Evolutionary conservation across 768 basidiomycete genomes (phyloP).

Genomic region (Punctularia strigosozonata): DNA sequence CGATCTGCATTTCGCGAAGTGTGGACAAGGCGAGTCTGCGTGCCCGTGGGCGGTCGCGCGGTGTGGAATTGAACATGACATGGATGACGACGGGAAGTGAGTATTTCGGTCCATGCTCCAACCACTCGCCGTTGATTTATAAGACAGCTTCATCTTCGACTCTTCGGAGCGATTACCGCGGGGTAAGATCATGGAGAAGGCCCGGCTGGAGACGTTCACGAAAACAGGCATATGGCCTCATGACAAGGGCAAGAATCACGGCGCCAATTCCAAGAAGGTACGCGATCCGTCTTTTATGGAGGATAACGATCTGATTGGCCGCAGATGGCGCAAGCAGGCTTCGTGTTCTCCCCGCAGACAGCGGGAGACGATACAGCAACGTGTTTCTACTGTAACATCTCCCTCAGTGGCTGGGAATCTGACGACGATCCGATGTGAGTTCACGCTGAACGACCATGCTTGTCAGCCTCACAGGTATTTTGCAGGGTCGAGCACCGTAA

Average conservation of each 20-base stretch:
- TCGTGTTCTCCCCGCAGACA: constrained; percentile 63
- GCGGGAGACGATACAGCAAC: constrained; percentile 68
- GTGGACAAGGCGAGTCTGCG: constrained; percentile 32
- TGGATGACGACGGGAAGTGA: constrained; percentile 46
- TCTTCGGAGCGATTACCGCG: constrained; percentile 55
- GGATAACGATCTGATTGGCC: constrained; percentile 3
- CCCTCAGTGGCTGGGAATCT: constrained; percentile 78
- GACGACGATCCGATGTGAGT: constrained; percentile 82
- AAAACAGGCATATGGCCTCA: constrained; percentile 55
- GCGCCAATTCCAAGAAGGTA: constrained; percentile 65
- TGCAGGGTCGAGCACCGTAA: constrained; percentile 65
- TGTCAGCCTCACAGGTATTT: constrained; percentile 5
- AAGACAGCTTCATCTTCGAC: constrained; percentile 41
- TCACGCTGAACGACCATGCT: not conserved
- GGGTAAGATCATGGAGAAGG: constrained; percentile 58
- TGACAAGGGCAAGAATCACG: constrained; percentile 46
- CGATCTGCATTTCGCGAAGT: constrained; percentile 68
- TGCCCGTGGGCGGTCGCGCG: constrained; percentile 79
- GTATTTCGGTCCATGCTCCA: constrained; percentile 11
- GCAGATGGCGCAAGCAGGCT: constrained; percentile 86
- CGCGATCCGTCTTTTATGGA: constrained; percentile 1
- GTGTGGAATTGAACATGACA: constrained; percentile 53
- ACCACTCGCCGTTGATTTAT: not conserved
- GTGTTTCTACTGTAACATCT: constrained; percentile 76
- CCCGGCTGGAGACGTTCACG: constrained; percentile 55